Evolutionary conservation across 2,329 filamentous ascomycete species (phyloP), one percentile per base, ranked within the genome.

Genomic region (Allantophomopsis cytisporea): DNA sequence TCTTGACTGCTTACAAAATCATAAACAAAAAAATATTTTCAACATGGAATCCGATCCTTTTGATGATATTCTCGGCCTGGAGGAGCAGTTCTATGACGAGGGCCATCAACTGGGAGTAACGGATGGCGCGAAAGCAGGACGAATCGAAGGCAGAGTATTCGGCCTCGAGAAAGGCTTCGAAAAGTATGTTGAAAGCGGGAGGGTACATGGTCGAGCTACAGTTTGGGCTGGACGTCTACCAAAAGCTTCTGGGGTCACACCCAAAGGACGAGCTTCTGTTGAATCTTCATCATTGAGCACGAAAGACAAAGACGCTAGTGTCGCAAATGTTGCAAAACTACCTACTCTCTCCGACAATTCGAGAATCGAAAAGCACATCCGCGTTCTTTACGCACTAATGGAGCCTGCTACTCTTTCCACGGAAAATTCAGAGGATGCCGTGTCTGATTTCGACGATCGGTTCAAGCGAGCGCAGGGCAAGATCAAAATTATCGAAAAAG

Each of bases 91-190:
- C 64, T 94, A 95, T 64, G 66, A 73, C 35, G 76, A 89, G 59
- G 91, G 91, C 43, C 89, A 87, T 64, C 59, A 68, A 5, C 71
- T 85, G 40, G 91, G 91, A 34, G 59, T 76, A 36, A 63, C 69
- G 32, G 89, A 94, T 60, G 91, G 91, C 43, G 66, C 75, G 32
- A 70, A 71, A 43, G 80, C 84, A 23, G 91, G 91, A 31, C 78
- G 80, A 42, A 76, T 85, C 47, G 91, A 98, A 68, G 91, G 91
- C 44, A 83, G 87, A 38, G 75, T 86, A 15, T 86, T 96, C 55
- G 91, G 89, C 1, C 74, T 96, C 33, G 83, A 93, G 56, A 91
- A 88, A 47, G 89, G 88, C 0, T 96, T 91, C 51, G 85, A 94
- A 51, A 96, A 94, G 61, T 95, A 93, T 54, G 56, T 83, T 33